Percentiles rank a stretch among this genome's conserved stretches.
Conservation (phyloP, 306 rosid species). For the Morella rubra region DNA sequence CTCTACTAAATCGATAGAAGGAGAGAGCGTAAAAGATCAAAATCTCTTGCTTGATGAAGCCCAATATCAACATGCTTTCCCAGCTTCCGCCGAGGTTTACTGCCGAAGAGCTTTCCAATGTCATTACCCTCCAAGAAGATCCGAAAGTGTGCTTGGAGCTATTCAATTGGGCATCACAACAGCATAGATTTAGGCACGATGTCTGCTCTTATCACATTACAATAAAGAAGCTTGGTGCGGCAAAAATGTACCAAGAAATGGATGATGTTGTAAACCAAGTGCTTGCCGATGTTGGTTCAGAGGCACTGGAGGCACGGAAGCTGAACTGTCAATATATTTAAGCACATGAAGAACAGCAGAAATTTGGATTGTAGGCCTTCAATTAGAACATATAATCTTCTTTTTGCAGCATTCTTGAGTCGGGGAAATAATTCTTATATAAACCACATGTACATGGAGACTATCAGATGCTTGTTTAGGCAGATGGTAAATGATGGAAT, state of each 20-base stretch:
- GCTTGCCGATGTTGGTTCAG: slow-evolving; percentile 72
- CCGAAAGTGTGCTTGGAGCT: slow-evolving; percentile 76
- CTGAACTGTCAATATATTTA: slow-evolving; percentile 77
- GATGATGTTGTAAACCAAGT: slow-evolving; percentile 77
- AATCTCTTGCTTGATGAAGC: slow-evolving; percentile 50
- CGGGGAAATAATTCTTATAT: slow-evolving; percentile 74
- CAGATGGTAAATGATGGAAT: slow-evolving; percentile 84
- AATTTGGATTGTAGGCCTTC: slow-evolving; percentile 70
- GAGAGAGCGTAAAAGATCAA: slow-evolving; percentile 55
- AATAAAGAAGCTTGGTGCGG: slow-evolving; percentile 84
- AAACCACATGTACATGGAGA: slow-evolving; percentile 81
- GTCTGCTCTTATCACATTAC: slow-evolving; percentile 57
- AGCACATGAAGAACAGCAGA: slow-evolving; percentile 62
- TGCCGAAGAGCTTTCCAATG: slow-evolving; percentile 64
- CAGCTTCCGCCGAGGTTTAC: slow-evolving; percentile 80
- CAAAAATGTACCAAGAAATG: slow-evolving; percentile 80
- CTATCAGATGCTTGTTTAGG: slow-evolving; percentile 61
- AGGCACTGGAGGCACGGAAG: slow-evolving; percentile 72
- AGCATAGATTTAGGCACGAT: slow-evolving; percentile 67
- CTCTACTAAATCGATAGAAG: slow-evolving; percentile 58
- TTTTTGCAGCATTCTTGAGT: slow-evolving; percentile 72
- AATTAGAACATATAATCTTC: slow-evolving; percentile 80
- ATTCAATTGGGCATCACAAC: slow-evolving; percentile 82
- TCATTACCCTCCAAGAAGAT: slow-evolving; percentile 54
- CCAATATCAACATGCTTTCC: slow-evolving; percentile 64